Evolutionary conservation across 371 early-diverging fungal species (phyloP).

Genomic region (Modicella reniformis): DNA sequence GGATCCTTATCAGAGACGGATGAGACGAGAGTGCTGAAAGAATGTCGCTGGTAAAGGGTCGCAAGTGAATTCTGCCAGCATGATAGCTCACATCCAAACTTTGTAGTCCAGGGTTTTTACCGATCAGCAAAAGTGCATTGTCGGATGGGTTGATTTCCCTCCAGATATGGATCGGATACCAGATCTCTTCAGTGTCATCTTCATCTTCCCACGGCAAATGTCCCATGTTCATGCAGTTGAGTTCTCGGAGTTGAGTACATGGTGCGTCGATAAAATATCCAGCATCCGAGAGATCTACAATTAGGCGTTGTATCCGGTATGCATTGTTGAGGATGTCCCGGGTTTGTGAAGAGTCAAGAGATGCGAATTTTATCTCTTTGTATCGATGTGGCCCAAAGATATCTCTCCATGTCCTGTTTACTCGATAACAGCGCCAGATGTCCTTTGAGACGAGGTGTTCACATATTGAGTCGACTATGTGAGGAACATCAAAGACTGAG

Average conservation of each 20-base stretch:
- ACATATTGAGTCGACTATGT: constrained; percentile 13
- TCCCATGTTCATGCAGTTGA: constrained; percentile 14
- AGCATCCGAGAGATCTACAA: constrained; percentile 23
- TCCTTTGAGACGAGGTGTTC: constrained; percentile 9
- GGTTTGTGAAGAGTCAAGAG: constrained; percentile 7
- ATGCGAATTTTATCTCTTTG: neutral
- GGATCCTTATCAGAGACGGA: neutral
- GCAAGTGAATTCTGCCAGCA: neutral
- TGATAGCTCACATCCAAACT: neutral
- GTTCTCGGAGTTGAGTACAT: constrained; percentile 8
- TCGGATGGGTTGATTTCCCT: too few species aligned
- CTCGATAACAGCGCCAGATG: constrained; percentile 13
- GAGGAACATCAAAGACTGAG: constrained; percentile 19
- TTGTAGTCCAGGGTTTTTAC: constrained; percentile 1
- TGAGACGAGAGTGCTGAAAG: neutral
- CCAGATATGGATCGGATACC: too few species aligned
- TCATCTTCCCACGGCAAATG: constrained; percentile 1
- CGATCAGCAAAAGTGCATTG: constrained; percentile 5
- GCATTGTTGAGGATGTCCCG: constrained; percentile 20
- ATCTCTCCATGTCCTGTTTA: neutral
- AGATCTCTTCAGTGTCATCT: too few species aligned
- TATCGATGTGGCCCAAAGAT: constrained; percentile 10
- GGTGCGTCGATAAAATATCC: constrained; percentile 1
- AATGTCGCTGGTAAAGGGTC: neutral
- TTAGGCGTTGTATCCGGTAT: constrained; percentile 1